phyloP scores from a whole-genome alignment of 495 filamentous ascomycete species.

The Chaetomium fimeti region DNA sequence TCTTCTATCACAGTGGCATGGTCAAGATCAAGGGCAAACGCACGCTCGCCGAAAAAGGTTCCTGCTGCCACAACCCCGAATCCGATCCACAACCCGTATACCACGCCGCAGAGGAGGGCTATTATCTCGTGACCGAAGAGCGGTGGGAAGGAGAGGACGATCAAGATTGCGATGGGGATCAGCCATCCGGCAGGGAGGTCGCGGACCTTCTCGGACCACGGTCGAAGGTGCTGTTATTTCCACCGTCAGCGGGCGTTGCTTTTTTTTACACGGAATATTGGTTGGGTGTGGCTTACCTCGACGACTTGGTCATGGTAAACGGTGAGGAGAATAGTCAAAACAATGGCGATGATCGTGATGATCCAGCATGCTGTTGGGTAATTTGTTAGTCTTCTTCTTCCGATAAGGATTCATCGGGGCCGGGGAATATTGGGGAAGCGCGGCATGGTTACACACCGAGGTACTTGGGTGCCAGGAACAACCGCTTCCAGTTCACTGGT shows the following conservation, averaged over 20 bases:
- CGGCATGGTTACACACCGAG: slow-evolving; percentile 16
- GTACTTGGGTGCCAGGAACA: slow-evolving; percentile 27
- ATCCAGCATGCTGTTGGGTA: slow-evolving; percentile 19
- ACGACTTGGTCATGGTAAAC: slow-evolving; percentile 28
- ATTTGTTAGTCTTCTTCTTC: neutral
- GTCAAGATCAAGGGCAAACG: neutral
- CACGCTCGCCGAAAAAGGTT: slow-evolving; percentile 35
- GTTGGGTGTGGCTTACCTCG: slow-evolving; percentile 8
- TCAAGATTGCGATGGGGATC: slow-evolving; percentile 37
- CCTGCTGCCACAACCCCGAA: slow-evolving; percentile 37
- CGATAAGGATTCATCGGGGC: no score
- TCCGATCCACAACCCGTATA: slow-evolving; percentile 36
- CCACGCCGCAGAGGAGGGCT: slow-evolving; percentile 36
- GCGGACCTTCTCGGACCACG: slow-evolving; percentile 33
- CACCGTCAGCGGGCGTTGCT: neutral
- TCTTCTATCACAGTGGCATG: neutral
- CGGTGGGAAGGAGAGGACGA: slow-evolving; percentile 38
- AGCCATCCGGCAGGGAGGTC: slow-evolving; percentile 33
- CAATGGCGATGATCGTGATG: slow-evolving; percentile 17
- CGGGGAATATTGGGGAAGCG: neutral
- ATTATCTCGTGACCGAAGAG: slow-evolving; percentile 40
- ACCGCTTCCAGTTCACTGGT: slow-evolving; percentile 28
- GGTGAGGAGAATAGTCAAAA: slow-evolving; percentile 26
- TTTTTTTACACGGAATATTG: neutral
- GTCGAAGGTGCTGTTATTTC: slow-evolving; percentile 25